Base-by-base conservation (phyloP, 148 eudicot genomes). In the Heliosperma pusillum region DNA sequence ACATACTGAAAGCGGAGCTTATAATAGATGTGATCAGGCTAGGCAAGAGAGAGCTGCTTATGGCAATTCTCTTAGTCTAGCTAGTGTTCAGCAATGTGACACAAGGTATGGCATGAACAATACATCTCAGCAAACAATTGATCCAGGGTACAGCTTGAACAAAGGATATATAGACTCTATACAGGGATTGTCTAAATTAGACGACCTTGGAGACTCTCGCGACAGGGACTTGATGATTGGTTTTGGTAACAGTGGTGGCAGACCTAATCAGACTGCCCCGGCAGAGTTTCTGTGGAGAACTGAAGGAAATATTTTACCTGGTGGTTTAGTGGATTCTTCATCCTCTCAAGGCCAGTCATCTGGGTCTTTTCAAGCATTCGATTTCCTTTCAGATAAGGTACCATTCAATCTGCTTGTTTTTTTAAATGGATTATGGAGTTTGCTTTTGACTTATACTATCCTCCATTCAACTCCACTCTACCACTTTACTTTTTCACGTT, bases 331-430 rank as follows among this genome's bases (percentile, higher is more conserved):
- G 63, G 84, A 71, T 80, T 68, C 86, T 79, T 78, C 97, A 73
- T 78, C 86, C 45, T 82, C 86, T 10, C 90, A 68, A 45, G 87
- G 71, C 71, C 93, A 87, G 74, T 74, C 89, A 25, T 73, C 93
- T 45, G 77, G 88, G 71, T 81, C 85, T 53, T 87, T 85, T 78
- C 82, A 77, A 66, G 66, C 88, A 29, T 87, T 86, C 74, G 85
- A 85, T 81, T 79, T 86, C 59, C 77, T 85, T 60, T 77, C 91
- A 33, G 89, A 88, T 77, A 88, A 90, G 98, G 98, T 90, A 89
- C 59, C 71, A 7, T n/a, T 8, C 66, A 40, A 66, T 24, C 68
- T 65, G 40, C 57, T 40, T 66, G 3, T 21, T 26, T 42, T 72
- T 19, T 9, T 30, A 5, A 71, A 26, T 19, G 42, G 33, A 53